Base-by-base conservation (phyloP, 768 basidiomycete genomes). In the Amanita rubescens region DNA sequence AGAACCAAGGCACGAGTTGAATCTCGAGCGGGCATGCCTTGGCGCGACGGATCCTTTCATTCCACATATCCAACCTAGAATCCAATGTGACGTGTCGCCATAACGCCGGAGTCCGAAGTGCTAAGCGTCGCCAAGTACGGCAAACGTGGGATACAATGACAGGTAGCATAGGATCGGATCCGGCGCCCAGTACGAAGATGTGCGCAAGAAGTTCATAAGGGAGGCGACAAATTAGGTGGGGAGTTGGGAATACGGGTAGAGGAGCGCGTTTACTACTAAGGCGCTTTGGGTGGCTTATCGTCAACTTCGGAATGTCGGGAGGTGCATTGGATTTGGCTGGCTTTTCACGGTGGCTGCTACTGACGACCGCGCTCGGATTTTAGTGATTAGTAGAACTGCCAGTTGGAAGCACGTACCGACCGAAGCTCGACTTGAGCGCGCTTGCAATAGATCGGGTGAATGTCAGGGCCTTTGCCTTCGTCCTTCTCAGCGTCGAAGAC, bases 141-240 rank as follows among this genome's bases (percentile, higher is more conserved):
- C 84, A 89, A 52, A 87, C 83, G 58, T 87, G 86, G 7, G 87
- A 87, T 46, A 86, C 72, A 41, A 69, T 67, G 56, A 87, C 58
- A 19, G 85, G 81, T 33, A 87, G 74, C 69, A 76, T 75, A 47
- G 67, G 61, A 63, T 82, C 78, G 46, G 77, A 75, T 54, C 80
- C 67, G 11, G 82, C 72, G 14, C 80, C 86, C 12, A 82, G 67
- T 20, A 78, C 62, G 63, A 90, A 87, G 46, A 88, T 76, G 55
- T 79, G 75, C 34, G 80, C 70, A 35, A 89, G 73, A 15, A 90
- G 64, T 62, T 90, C 87, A 27, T 70, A 67, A 8, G 87, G 86
- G 42, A 89, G 77, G 22, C 64, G 62, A 55, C 75, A 75, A 50
- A 87, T 80, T 55, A 76, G 74, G 58, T 84, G 82, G 9, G 64